Percentiles rank a stretch among this genome's conserved stretches.
Conservation (phyloP, 495 filamentous ascomycete genomes). For the Aspergillus cristatus region DNA sequence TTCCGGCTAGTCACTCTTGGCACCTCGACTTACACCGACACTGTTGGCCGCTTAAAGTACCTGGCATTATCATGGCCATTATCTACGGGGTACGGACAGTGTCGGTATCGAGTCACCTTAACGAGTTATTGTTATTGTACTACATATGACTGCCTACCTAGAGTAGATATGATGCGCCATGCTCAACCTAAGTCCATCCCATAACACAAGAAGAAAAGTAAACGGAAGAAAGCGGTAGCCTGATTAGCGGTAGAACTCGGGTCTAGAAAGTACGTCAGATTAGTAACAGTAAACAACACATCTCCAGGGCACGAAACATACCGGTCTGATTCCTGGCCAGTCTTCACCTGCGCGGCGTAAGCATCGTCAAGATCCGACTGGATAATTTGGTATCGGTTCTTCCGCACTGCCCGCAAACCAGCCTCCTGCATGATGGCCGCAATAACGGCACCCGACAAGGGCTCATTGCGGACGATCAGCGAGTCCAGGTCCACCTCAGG, state of each 20-base stretch:
- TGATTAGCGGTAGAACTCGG: conserved; percentile 48
- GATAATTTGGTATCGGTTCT: conserved; percentile 99
- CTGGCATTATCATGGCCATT: no score
- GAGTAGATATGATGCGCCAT: conserved; percentile 22
- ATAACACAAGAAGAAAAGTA: not conserved
- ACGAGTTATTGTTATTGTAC: no score
- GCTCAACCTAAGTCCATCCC: conserved; percentile 11
- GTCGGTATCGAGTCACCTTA: no score
- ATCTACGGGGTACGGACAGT: no score
- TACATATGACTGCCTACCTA: conserved; percentile 13
- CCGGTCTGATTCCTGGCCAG: conserved; percentile 60
- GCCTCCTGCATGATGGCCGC: conserved; percentile 99
- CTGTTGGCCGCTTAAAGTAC: no score
- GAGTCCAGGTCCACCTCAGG: conserved; percentile 95
- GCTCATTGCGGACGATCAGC: conserved; percentile 92
- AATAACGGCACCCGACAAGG: conserved; percentile 89
- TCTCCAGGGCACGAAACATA: conserved; percentile 16
- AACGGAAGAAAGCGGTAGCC: not conserved
- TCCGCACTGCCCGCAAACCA: conserved; percentile 86
- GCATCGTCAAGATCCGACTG: conserved; percentile 93
- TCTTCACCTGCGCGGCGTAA: conserved; percentile 91
- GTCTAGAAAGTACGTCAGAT: conserved; percentile 23
- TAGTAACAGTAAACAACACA: conserved; percentile 1
- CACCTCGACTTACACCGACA: no score
- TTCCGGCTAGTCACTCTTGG: no score